Conservation (phyloP, 1,284 basidiomycete genomes). For the Rhodotorula sp. region DNA sequence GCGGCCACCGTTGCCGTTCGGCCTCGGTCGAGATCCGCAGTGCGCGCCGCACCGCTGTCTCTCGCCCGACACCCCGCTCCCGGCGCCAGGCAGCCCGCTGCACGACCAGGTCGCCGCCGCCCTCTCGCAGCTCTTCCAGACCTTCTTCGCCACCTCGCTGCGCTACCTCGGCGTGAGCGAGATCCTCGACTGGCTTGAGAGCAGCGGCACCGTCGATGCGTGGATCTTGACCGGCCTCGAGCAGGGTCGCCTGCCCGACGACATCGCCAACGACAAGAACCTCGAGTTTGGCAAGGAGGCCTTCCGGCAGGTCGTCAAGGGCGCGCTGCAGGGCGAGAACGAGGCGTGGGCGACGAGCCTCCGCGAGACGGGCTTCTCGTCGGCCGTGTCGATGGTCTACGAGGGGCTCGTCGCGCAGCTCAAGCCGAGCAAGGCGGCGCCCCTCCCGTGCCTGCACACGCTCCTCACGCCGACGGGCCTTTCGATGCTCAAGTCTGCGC, state of each 20-base stretch:
- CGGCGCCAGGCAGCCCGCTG: slow-evolving; percentile 20
- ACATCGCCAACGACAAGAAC: slow-evolving; percentile 31
- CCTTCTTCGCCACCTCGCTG: slow-evolving; percentile 37
- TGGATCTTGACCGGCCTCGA: slow-evolving; percentile 40
- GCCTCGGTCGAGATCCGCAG: slow-evolving; percentile 31
- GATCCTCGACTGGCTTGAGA: slow-evolving; percentile 39
- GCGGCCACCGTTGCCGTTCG: slow-evolving; percentile 35
- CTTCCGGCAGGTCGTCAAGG: slow-evolving; percentile 32
- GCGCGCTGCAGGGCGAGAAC: slow-evolving; percentile 35
- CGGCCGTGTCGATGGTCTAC: slow-evolving; percentile 38
- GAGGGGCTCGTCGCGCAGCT: slow-evolving; percentile 39
- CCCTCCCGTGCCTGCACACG: slow-evolving; percentile 36
- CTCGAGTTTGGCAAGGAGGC: slow-evolving; percentile 35
- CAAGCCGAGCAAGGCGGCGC: slow-evolving; percentile 21
- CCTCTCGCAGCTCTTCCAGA: slow-evolving; percentile 33
- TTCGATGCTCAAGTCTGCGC: slow-evolving; percentile 37
- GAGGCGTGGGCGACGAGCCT: slow-evolving; percentile 39
- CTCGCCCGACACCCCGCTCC: slow-evolving; percentile 24
- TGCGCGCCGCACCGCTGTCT: slow-evolving; percentile 28
- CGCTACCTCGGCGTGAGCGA: slow-evolving; percentile 39
- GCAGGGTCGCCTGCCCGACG: slow-evolving; percentile 28
- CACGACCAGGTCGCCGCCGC: slow-evolving; percentile 32
- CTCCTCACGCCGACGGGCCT: slow-evolving; percentile 39
- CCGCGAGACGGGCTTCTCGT: slow-evolving; percentile 35
- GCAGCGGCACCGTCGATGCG: slow-evolving; percentile 35